Base-by-base conservation (phyloP, 306 rosid species). In the Mimosa pudica region DNA sequence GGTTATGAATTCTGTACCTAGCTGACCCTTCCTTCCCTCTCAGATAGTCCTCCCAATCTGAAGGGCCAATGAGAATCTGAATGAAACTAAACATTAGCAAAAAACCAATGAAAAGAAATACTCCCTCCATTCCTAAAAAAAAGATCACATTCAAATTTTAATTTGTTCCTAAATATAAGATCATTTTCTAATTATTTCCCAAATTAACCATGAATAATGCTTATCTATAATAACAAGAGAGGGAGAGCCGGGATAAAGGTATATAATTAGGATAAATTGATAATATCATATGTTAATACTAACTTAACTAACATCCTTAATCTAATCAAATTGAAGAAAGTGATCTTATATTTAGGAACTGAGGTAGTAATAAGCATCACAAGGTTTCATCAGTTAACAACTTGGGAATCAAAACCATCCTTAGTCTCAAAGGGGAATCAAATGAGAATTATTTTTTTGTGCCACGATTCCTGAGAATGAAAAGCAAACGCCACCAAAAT, bases 21-120 rank as follows among this genome's bases (percentile, higher is more conserved):
- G 77, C 77, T 48, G 89, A 93, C 63, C 91, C 97, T 78, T 92
- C 97, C 79, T 88, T 89, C 38, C 95, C 98, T 32, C 72, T 70
- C 9, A 85, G 82, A 84, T 82, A 71, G 48, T 92, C 92, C 45
- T 89, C 89, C 98, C 98, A 94, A 85, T 94, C 98, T 66, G 73
- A 77, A 70, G 97, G 84, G 16, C 97, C 97, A 60, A 94, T 84
- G 44, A 94, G 89, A 87, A 94, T 85, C 97, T 94, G 79, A 81
- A 63, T 72, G 4, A 55, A 77, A 58, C 41, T 12, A 38, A 80
- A 71, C 46, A 17, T 9, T 3, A 61, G 72, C 71, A 81, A 77
- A 9, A 63, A 71, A 67, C 46, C 46, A 5, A 71, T 58, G 33
- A 16, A 46, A 33, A 17, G 32, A 1, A 18, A 24, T 24, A 24